phyloP scores from a whole-genome alignment of 2,329 filamentous ascomycete genomes.

The Stagonosporopsis rhizophila region DNA sequence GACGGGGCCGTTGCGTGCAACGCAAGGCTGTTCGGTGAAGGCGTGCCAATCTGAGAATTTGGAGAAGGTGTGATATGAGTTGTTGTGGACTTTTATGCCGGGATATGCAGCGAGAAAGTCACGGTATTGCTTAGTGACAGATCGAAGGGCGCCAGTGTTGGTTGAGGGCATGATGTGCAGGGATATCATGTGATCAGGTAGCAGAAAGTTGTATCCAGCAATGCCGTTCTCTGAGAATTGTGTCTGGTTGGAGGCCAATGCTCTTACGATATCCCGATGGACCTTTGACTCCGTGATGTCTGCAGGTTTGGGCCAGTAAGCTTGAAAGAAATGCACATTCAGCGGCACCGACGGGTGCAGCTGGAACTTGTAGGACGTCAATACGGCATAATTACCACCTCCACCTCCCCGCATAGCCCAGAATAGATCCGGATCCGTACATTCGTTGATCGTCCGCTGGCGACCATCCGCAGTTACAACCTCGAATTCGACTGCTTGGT shows the following conservation, averaged over 20 bases:
- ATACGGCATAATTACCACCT: constrained; percentile 46
- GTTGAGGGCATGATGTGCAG: constrained; percentile 41
- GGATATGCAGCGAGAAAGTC: constrained; percentile 43
- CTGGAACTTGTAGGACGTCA: constrained; percentile 48
- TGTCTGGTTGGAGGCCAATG: constrained; percentile 42
- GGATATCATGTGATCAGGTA: constrained; percentile 41
- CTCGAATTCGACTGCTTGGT: constrained; percentile 47
- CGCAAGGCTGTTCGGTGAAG: constrained; percentile 39
- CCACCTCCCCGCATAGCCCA: constrained; percentile 50
- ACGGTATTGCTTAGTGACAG: constrained; percentile 39
- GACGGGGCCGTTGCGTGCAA: constrained; percentile 44
- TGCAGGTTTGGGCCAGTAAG: constrained; percentile 33
- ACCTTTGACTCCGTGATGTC: constrained; percentile 42
- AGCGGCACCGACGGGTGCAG: constrained; percentile 43
- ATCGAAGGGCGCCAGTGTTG: constrained; percentile 34
- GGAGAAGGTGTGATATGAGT: constrained; percentile 41
- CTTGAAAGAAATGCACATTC: constrained; percentile 47
- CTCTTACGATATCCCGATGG: constrained; percentile 41
- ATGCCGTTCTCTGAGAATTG: constrained; percentile 40
- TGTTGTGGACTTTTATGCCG: constrained; percentile 41
- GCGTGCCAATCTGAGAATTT: constrained; percentile 43
- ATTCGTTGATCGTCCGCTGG: constrained; percentile 43
- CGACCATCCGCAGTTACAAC: constrained; percentile 45
- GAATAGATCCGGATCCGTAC: constrained; percentile 44
- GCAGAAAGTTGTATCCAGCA: constrained; percentile 47